Evolutionary conservation across 164 flowering plant genomes (phyloP), one percentile per base, ranked within the genome.

Genomic region (Piper betle): DNA sequence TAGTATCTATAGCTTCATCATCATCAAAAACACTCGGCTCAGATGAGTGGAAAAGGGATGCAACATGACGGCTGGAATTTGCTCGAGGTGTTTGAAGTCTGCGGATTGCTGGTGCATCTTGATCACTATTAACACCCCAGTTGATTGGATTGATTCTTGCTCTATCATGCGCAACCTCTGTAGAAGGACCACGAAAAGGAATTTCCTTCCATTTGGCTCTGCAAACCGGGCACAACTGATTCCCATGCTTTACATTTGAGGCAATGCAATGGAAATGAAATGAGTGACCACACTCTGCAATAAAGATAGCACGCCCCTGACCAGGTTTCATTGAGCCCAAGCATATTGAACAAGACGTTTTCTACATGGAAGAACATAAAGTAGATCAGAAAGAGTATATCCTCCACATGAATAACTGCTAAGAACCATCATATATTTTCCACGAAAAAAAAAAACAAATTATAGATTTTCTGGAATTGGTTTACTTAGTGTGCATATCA

Each of bases 221-320:
- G 78, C 99, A 93, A 64, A 93, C 82, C 7, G 99, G 99, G 69
- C 99, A 93, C 41, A 72, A 62, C 70, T 80, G 87, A 69, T 81
- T 90, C 19, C 99, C 99, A 70, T 93, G 92, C 67, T 84, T 88
- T 33, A 90, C 99, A 67, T 84, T 93, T 16, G 96, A 88, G 2
- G 96, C 74, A 54, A 93, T 88, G 73, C 99, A 93, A 33, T 90
- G 87, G 72, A 90, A 93, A 65, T 93, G 99, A 67, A 93, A 93
- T 4, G 94, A 60, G 63, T 93, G 99, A 4, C 92, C 82, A 72
- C 98, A 93, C 72, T 93, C 98, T 53, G 97, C 98, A 4, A 92
- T 93, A 73, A 93, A 93, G 46, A 93, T 83, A 6, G 99, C 97
- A 72, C 82, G 96, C 39, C 97, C 96, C 3, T 84, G 79, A 15